Percentiles rank a stretch among this genome's conserved stretches.
Conservation (phyloP, 305 asterid genomes). For the Caryopteris hybrid region DNA sequence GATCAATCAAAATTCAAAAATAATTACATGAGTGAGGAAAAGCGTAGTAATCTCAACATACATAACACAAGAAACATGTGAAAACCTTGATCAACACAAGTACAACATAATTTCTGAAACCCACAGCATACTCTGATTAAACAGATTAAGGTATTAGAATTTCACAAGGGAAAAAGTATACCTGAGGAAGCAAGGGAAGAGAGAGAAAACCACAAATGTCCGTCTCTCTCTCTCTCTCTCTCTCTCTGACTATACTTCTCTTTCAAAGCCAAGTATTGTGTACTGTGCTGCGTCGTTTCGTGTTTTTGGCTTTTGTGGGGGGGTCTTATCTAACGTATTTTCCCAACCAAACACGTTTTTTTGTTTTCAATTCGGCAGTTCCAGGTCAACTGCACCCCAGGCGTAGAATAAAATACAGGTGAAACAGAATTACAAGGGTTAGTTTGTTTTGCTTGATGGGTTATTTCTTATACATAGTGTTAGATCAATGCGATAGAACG, state of each 20-base stretch:
- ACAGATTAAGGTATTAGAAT: neutral
- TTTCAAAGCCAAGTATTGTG: conserved; percentile 16
- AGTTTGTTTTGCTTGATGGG: no score
- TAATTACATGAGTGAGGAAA: neutral
- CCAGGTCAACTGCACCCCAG: neutral
- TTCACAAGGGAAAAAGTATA: conserved; percentile 1
- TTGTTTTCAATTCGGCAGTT: neutral
- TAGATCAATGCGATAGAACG: no score
- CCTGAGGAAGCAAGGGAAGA: conserved; percentile 21
- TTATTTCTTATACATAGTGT: no score
- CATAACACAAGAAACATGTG: neutral
- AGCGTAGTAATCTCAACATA: conserved; percentile 3
- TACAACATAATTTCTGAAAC: conserved; percentile 3
- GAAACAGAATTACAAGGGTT: no score
- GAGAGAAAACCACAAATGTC: conserved; percentile 2
- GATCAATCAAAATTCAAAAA: conserved; percentile 40
- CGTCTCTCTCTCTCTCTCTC: no score
- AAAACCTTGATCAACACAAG: conserved; percentile 8
- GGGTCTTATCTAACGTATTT: neutral
- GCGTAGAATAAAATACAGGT: no score
- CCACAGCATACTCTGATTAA: neutral
- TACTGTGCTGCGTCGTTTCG: conserved; percentile 17
- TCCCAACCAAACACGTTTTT: conserved; percentile 1
- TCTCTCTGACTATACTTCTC: neutral
- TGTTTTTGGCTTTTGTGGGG: conserved; percentile 6